Percentiles rank a stretch among this genome's conserved stretches.
Evolutionary conservation across 305 asterid genomes (phyloP).

Genomic region (Fraxinus ornus): DNA sequence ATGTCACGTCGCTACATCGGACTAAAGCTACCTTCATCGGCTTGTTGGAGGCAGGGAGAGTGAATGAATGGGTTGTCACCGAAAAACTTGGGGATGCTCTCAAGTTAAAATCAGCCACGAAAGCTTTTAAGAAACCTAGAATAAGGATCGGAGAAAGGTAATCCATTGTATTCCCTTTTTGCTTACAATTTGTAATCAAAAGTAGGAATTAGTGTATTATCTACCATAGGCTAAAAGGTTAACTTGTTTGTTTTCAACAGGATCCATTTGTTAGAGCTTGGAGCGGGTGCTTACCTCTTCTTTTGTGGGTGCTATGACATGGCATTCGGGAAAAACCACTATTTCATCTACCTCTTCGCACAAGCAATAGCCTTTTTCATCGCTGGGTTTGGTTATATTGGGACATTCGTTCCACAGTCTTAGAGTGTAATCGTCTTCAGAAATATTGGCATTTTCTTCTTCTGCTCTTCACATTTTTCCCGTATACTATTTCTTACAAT

Average conservation of each 20-base stretch:
- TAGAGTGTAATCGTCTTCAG: background rate
- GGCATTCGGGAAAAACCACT: slow-evolving; percentile 55
- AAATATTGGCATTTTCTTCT: background rate
- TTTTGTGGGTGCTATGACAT: slow-evolving; percentile 79
- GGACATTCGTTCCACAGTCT: slow-evolving; percentile 56
- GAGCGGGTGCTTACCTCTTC: slow-evolving; percentile 58
- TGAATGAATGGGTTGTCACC: slow-evolving; percentile 87
- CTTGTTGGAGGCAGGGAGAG: slow-evolving; percentile 67
- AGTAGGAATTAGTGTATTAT: background rate
- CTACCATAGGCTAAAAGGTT: background rate
- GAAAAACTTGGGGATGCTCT: slow-evolving; percentile 79
- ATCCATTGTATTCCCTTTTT: background rate
- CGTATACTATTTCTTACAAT: background rate
- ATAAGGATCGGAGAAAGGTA: slow-evolving; percentile 66
- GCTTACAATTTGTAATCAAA: background rate
- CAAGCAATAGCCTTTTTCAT: slow-evolving; percentile 69
- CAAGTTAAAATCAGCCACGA: slow-evolving; percentile 44
- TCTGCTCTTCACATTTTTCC: background rate
- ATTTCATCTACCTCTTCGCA: slow-evolving; percentile 56
- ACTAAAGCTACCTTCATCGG: slow-evolving; percentile 77
- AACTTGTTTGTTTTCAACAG: slow-evolving; percentile 21
- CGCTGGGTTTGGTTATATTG: slow-evolving; percentile 62
- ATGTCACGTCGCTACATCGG: slow-evolving; percentile 83
- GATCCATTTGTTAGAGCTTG: slow-evolving; percentile 42
- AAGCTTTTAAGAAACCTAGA: slow-evolving; percentile 47